These are phyloP conservation scores for Penicillium palitans DNA, from an alignment of 2,329 filamentous ascomycete genomes.

Conservation along the genomic window DNA sequence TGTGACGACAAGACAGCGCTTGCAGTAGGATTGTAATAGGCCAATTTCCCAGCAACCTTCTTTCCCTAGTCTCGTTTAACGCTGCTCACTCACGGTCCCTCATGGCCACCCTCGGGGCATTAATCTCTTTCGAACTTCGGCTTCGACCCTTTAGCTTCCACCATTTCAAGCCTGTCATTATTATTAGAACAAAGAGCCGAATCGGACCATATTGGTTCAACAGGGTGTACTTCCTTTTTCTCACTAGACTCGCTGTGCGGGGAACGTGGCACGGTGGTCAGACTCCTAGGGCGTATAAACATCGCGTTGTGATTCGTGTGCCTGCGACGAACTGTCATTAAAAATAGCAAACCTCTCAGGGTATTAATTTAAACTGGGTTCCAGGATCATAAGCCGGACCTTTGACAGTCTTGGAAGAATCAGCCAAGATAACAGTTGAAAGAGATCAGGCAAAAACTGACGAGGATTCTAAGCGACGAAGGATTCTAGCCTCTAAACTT, in stretches of 20 bases:
- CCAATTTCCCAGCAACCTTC: constrained; percentile 10
- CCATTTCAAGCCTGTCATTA: neutral
- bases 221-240: neutral
- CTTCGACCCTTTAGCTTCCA: neutral
- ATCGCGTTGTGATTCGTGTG: constrained; percentile 5
- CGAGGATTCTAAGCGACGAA: neutral
- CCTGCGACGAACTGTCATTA: constrained; percentile 3
- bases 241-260: constrained; percentile 1
- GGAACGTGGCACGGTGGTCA: constrained; percentile 5
- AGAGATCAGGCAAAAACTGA: constrained; percentile 2
- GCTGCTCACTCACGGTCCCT: neutral
- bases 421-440: neutral
- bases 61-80: constrained; percentile 14
- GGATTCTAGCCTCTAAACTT: neutral
- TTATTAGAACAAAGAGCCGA: neutral
- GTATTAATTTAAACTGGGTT: neutral
- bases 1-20: constrained; percentile 33
- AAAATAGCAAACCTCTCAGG: constrained; percentile 7
- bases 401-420: neutral
- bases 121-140: neutral
- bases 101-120: constrained; percentile 1
- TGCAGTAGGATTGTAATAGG: constrained; percentile 34
- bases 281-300: neutral
- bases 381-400: neutral
- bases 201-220: neutral